Evolutionary conservation across 2,329 filamentous ascomycete genomes (phyloP).

Genomic region (Raffaelea albimanens): DNA sequence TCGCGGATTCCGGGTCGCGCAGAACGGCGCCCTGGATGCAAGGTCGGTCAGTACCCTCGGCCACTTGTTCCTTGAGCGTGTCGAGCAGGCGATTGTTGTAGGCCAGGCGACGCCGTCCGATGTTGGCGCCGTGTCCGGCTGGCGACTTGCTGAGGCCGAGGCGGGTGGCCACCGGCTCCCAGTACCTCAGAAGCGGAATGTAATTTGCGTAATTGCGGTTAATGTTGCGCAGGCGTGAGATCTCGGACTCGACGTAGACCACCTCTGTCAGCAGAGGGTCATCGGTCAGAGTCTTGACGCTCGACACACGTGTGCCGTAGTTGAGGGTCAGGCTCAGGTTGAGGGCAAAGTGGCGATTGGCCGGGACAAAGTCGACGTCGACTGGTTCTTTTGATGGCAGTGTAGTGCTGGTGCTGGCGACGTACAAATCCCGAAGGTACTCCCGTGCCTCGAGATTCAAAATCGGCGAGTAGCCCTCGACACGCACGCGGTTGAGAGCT

Average conservation of each 20-base stretch:
- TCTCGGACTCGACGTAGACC: conserved; percentile 33
- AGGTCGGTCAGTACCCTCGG: conserved; percentile 14
- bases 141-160: conserved; percentile 10
- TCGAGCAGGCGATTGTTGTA: conserved; percentile 56
- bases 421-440: conserved; percentile 62
- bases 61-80: conserved; percentile 25
- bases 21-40: conserved; percentile 16
- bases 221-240: conserved; percentile 64
- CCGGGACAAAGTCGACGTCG: conserved; percentile 63
- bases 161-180: conserved; percentile 15
- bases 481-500: conserved; percentile 58
- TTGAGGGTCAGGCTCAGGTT: conserved; percentile 13
- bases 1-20: conserved; percentile 3
- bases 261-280: conserved; percentile 12
- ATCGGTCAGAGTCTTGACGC: conserved; percentile 2
- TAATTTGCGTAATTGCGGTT: conserved; percentile 62
- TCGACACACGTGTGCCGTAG: conserved; percentile 13
- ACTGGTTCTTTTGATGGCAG: no score
- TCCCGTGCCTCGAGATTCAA: conserved; percentile 65
- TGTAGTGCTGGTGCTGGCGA: conserved; percentile 36
- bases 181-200: conserved; percentile 47
- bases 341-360: conserved; percentile 11
- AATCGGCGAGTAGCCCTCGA: conserved; percentile 69
- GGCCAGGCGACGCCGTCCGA: conserved; percentile 19
- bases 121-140: conserved; percentile 50